Conservation (phyloP, 352 stramenopile genomes). For the Pythium rishiriense region DNA sequence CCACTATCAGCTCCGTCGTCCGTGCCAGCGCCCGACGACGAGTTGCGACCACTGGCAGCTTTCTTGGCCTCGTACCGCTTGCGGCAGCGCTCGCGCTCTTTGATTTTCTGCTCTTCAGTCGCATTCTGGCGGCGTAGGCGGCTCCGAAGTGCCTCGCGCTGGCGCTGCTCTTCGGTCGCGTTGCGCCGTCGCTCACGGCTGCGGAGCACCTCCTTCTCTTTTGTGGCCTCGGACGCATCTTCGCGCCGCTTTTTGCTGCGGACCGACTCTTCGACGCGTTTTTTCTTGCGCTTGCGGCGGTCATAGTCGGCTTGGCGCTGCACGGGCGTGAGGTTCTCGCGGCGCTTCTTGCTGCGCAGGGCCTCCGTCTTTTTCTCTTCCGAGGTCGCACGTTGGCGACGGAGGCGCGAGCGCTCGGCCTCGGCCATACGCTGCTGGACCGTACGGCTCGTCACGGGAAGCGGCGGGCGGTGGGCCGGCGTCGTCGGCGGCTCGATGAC, state of each 20-base stretch:
- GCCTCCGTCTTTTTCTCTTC: conserved; percentile 54
- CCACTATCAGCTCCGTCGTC: conserved; percentile 12
- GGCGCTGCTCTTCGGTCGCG: conserved; percentile 63
- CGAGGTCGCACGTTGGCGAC: conserved; percentile 44
- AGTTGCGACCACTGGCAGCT: conserved; percentile 2
- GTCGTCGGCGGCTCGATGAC: not conserved
- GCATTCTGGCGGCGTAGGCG: conserved; percentile 54
- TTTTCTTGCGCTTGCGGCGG: conserved; percentile 59
- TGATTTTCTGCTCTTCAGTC: conserved; percentile 56
- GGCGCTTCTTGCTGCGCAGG: conserved; percentile 54
- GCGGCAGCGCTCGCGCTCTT: conserved; percentile 67
- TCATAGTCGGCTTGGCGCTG: conserved; percentile 68
- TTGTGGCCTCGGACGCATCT: conserved; percentile 42
- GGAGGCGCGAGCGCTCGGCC: conserved; percentile 58
- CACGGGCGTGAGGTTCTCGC: conserved; percentile 60
- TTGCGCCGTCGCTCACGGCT: conserved; percentile 60
- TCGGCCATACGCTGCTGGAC: conserved; percentile 41
- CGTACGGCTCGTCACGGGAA: conserved; percentile 8
- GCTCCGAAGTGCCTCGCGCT: conserved; percentile 62
- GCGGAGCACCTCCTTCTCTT: conserved; percentile 56
- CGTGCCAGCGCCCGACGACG: conserved; percentile 14
- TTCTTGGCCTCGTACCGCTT: conserved; percentile 70
- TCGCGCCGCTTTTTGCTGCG: conserved; percentile 51
- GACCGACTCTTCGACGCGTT: conserved; percentile 46
- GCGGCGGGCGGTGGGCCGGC: not conserved